Evolutionary conservation across 73 alveolate species (phyloP), one percentile per base, ranked within the genome.

Genomic region (Stentor roeselii): DNA sequence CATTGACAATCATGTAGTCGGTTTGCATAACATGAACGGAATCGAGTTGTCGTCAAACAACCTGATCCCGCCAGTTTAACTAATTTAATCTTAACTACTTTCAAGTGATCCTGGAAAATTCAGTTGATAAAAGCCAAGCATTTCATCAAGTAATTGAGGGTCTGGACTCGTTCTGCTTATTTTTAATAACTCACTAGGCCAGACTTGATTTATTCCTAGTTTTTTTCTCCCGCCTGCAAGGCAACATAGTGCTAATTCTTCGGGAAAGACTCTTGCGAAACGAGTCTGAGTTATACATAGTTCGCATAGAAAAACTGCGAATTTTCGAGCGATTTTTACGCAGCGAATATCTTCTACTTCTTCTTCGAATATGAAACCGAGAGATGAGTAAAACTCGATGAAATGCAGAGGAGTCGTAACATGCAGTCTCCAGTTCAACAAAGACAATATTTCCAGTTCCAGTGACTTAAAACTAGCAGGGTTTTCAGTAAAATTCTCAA

Each of bases 301-400:
- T 32, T 90, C 95, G 3, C 84, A 60, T 32, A 87, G 84, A 80
- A 90, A 87, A 50, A 84, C 95, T 11, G 95, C 91, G 75, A 75
- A 87, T 76, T 84, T 67, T 39, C 87, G 15, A 3, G 75, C 87
- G 60, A 41, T 3, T n/a, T 31, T 4, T 59, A 41, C 27, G 34
- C 14, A 76, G 37, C 38, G 0, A 0, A 6, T 15, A 30, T 83
- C 85, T 2, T 15, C 31, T 0, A 3, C 84, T 59, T 90, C 95
- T 21, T 59, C 42, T 11, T 80, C 59, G 59, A 86, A 90, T 2
- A 90, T 87, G 31, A 87, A 59, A 3, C 95, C 95, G 58, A 83
- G 86, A 78, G 82, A 40, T 3, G 82, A 39, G 82, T 87, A 90
- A 42, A 75, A 39, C 14, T 74, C 40, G 14, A 90, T 14, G 42